These are phyloP conservation scores for Phlegmacium glaucopus DNA, from an alignment of 768 basidiomycete genomes.

Conservation along the genomic window DNA sequence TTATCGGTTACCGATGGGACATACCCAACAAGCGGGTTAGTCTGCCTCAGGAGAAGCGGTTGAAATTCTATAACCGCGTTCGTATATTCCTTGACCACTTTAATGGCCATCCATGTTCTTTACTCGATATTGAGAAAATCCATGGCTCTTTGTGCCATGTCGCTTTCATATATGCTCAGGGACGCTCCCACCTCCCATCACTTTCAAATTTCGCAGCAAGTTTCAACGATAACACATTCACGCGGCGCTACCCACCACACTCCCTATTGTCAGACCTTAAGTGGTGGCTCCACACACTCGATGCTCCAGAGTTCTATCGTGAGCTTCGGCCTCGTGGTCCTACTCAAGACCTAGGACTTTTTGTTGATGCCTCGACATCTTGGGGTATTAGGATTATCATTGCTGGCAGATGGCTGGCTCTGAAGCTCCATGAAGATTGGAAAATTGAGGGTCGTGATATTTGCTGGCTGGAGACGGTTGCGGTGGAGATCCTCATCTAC, in stretches of 20 bases:
- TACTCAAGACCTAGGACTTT: slow-evolving; percentile 15
- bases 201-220: slow-evolving; percentile 18
- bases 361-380: slow-evolving; percentile 20
- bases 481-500: slow-evolving; percentile 14
- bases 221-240: slow-evolving; percentile 13
- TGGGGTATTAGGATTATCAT: slow-evolving; percentile 19
- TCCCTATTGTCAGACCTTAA: slow-evolving; percentile 15
- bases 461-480: slow-evolving; percentile 18
- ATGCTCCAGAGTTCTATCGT: background rate
- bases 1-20: slow-evolving; percentile 32
- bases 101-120: slow-evolving; percentile 1
- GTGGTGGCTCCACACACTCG: slow-evolving; percentile 23
- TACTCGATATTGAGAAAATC: slow-evolving; percentile 19
- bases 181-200: slow-evolving; percentile 16
- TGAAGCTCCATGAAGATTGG: slow-evolving; percentile 5
- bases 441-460: slow-evolving; percentile 12
- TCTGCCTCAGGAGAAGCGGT: slow-evolving; percentile 24
- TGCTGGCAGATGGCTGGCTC: background rate
- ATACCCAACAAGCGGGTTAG: slow-evolving; percentile 18
- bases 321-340: slow-evolving; percentile 8
- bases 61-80: slow-evolving; percentile 20
- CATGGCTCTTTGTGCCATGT: slow-evolving; percentile 29
- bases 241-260: slow-evolving; percentile 7
- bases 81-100: slow-evolving; percentile 6
- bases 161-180: slow-evolving; percentile 21